Evolutionary conservation across 2,329 filamentous ascomycete species (phyloP), one percentile per base, ranked within the genome.

Genomic region (Samsoniella hepiali): DNA sequence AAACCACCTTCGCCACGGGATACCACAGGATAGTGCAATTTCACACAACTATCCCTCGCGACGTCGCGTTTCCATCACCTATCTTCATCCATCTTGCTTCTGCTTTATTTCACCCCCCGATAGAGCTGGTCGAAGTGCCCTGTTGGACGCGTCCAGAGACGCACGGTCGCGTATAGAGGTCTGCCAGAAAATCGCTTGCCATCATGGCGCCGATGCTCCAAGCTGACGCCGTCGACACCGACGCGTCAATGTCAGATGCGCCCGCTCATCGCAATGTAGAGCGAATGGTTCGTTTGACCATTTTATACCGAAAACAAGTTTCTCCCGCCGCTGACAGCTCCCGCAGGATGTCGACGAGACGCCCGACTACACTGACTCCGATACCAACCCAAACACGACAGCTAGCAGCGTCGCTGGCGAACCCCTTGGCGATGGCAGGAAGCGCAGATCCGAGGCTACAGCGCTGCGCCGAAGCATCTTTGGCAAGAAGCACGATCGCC

Each of bases 401-500:
- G 91, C 91, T 61, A 97, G 91, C 79, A 97, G 93, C 75, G 87
- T 96, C 69, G 88, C 84, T 62, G 94, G 93, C 61, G 94, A 97
- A 69, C 77, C 79, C 50, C 73, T 82, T 49, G 78, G 79, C 54
- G 94, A 98, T 79, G 93, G 92, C 36, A 88, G 93, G 59, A 96
- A 90, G 80, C 88, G 89, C 73, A 88, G 94, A 70, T 89, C 91
- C 63, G 93, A 97, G 73, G 93, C 89, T 64, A 92, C 93, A 68
- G 90, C 96, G 76, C 83, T 98, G 72, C 90, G 95, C 63, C 91
- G 96, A 75, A 96, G 89, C 75, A 91, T 97, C 66, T 90, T 97
- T 71, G 93, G 93, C 72, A 96, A 91, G 82, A 97, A 99, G 76
- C 95, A 97, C 73, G 92, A 96, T 72, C 86, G 89, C 60, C 78